Percentiles rank a stretch among this genome's conserved stretches.
Evolutionary conservation across 177 flowering plant species (phyloP).

Genomic region (Telopea speciosissima): DNA sequence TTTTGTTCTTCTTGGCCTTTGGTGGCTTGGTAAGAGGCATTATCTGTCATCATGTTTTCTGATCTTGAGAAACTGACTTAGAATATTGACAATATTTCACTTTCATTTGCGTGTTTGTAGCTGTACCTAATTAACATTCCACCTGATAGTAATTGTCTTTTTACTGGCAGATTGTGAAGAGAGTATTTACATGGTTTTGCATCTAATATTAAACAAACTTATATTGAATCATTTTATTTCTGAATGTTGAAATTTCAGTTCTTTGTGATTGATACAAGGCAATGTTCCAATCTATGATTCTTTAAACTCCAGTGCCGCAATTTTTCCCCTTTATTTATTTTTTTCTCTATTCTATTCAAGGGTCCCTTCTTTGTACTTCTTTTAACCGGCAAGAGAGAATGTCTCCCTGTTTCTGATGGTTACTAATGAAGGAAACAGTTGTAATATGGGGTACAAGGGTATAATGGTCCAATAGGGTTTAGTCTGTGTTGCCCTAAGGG

Average conservation of each 20-base stretch:
- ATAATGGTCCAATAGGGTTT: too few relatives aligned
- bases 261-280: neutral
- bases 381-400: neutral
- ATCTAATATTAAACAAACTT: too few relatives aligned
- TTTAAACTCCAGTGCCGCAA: neutral
- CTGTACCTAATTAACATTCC: too few relatives aligned
- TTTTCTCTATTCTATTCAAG: neutral
- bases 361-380: neutral
- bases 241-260: neutral
- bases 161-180: neutral
- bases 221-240: too few relatives aligned
- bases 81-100: neutral
- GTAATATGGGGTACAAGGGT: too few relatives aligned
- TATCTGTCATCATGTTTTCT: neutral
- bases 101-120: neutral
- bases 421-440: neutral
- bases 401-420: neutral
- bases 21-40: slow-evolving; percentile 60
- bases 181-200: neutral
- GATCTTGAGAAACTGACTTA: too few relatives aligned
- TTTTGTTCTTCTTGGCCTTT: slow-evolving; percentile 48
- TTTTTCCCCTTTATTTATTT: neutral
- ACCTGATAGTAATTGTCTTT: too few relatives aligned
- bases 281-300: too few relatives aligned
- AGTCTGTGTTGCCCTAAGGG: too few relatives aligned